These are phyloP conservation scores for Talaromyces pinophilus DNA, from an alignment of 2,329 filamentous ascomycete genomes.

Conservation along the genomic window DNA sequence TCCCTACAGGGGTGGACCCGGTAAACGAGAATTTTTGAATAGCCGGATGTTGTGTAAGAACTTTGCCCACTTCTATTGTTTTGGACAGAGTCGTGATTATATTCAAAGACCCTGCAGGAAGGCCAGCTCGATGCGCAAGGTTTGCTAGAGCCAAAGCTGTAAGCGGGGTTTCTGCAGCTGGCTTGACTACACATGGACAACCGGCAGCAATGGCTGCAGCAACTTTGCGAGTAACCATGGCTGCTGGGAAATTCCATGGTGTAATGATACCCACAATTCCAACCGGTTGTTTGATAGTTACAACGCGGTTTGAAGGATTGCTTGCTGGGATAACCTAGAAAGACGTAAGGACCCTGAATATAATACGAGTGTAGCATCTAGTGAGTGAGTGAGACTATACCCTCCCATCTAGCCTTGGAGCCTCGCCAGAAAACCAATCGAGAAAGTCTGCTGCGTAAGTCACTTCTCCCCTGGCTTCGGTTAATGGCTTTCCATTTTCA, in stretches of 20 bases:
- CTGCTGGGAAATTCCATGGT: conserved; percentile 65
- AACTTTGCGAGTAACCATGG: conserved; percentile 52
- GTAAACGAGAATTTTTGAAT: conserved; percentile 8
- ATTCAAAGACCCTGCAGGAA: conserved; percentile 89
- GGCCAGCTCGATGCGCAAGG: conserved; percentile 82
- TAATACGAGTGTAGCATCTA: no score
- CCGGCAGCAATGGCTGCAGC: conserved; percentile 42
- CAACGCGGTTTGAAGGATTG: conserved; percentile 60
- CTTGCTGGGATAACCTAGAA: conserved; percentile 53
- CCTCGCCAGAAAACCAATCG: conserved; percentile 65
- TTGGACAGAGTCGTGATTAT: conserved; percentile 67
- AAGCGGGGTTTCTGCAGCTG: conserved; percentile 84
- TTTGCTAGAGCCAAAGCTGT: conserved; percentile 85
- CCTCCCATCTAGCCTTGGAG: conserved; percentile 61
- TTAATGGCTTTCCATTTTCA: conserved; percentile 2
- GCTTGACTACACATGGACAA: conserved; percentile 41
- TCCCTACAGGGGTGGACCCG: neutral
- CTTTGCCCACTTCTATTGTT: conserved; percentile 26
- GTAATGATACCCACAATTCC: conserved; percentile 68
- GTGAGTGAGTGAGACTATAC: no score
- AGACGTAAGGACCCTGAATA: no score
- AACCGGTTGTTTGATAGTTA: conserved; percentile 66
- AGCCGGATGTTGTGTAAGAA: conserved; percentile 62
- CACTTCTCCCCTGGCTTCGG: conserved; percentile 61
- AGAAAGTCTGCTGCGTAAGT: conserved; percentile 61